Evolutionary conservation across 805 yeast species (phyloP), one percentile per base, ranked within the genome.

Genomic region (Lipomyces yamanashiensis): DNA sequence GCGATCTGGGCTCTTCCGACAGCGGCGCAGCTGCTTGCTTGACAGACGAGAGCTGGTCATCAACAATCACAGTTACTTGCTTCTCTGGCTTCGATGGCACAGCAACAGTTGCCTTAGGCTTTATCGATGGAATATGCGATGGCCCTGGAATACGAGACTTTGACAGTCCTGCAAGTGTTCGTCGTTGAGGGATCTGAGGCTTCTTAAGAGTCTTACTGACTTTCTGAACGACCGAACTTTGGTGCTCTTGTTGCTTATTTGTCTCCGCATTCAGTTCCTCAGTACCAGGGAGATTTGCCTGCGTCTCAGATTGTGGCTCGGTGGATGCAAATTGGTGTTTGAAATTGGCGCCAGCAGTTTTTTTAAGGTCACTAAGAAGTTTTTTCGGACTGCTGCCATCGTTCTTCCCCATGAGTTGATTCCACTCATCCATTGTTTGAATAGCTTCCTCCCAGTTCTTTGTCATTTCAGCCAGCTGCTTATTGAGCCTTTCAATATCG

Each of bases 371-470:
- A 17, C 21, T 7, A 12, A 34, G 1, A 23, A 10, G 19, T 36
- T 53, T 53, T 21, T 10, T 44, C 2, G 50, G 50, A 10, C 58
- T 43, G 13, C 12, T 13, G 9, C 40, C 39, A 28, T 43, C 13
- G 33, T 54, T 43, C 23, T 43, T 43, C 49, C 54, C 68, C 61
- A 70, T 57, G 28, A 68, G 68, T 17, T 62, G 55, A 49, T 66
- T 66, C 76, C 76, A 73, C 53, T 70, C 65, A 43, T 73, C 72
- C 72, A 73, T 69, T 9, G 74, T 71, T 44, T 63, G 65, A 17
- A 73, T 59, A 1, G 75, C 73, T 17, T 59, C 65, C 39, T 70
- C 63, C 75, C 75, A 73, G 51, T 69, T 74, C 9, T 48, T 53
- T 2, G 68, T 72, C 49, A 67, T 67, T 5, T 49, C 60, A 3